Base-by-base conservation (phyloP, 495 filamentous ascomycete species). In the Podospora tetraspora region DNA sequence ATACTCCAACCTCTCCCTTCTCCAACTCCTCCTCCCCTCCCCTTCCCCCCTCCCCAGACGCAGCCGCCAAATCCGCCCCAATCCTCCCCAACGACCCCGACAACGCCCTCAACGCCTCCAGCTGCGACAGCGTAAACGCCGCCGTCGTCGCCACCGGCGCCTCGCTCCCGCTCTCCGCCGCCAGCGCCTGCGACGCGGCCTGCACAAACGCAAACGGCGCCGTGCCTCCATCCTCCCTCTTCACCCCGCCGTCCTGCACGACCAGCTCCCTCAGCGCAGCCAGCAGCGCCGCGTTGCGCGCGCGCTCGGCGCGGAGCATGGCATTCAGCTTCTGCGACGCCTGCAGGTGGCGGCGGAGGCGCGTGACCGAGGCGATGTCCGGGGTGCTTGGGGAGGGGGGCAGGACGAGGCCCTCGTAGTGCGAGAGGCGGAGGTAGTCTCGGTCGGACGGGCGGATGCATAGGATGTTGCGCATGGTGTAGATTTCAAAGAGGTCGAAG, bases 401-500 rank as follows among this genome's bases (percentile, higher is more conserved):
- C 59, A 79, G 77, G 56, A 79, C 78, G 59, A 83, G 72, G 23
- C 84, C 74, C 80, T 93, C 88, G 79, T 99, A 97, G 84, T 97
- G 94, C 61, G 85, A 86, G 65, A 99, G 80, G 63, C 88, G 83
- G 66, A 98, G 88, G 88, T 90, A 97, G 52, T 83, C 79, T 72
- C 88, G 85, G 63, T 96, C 77, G 52, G 91, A 91, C 1, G 88
- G 87, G 27, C 74, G 67, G 34, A 97, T 87, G 11, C 86, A 89
- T 70, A 99, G 81, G 68, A 97, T 91, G 77, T 97, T 97, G 69
- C 95, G 84, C 80, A 99, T 81, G 27, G 90, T 88, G 77, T 92
- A 97, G 30, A 98, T 90, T 73, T 99, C 95, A 77, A 97, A 97
- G 66, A 94, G 92, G 78, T 99, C 97, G 69, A 99, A 91, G 74